A percentile compares a stretch with the other conserved stretches of the same genome.
Conservation (phyloP, 2,329 filamentous ascomycete genomes). For the Chaetomium sp. region DNA sequence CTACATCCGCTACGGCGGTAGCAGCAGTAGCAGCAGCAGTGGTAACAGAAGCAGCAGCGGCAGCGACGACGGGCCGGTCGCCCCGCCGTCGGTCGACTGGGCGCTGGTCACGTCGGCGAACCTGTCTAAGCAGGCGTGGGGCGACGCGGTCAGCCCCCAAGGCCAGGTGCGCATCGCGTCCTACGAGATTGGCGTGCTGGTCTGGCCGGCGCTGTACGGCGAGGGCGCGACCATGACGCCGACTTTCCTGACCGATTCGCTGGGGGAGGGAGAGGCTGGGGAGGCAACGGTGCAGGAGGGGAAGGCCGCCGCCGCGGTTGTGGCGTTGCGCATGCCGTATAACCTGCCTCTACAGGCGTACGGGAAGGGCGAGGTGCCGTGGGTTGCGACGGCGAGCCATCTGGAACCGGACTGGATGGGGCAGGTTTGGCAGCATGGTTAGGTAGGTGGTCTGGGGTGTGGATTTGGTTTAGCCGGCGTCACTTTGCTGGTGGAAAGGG, state of each 20-base stretch:
- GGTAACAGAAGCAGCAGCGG: no score
- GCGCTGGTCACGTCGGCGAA: conserved; percentile 90
- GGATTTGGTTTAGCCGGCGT: neutral
- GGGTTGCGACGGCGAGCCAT: conserved; percentile 69
- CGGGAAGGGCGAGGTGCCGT: conserved; percentile 64
- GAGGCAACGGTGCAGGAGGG: conserved; percentile 26
- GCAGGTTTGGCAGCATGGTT: conserved; percentile 41
- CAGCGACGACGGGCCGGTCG: no score
- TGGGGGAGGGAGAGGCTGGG: conserved; percentile 31
- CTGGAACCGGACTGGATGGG: conserved; percentile 64
- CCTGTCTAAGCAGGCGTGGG: conserved; percentile 87
- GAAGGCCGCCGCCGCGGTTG: conserved; percentile 40
- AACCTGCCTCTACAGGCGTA: conserved; percentile 73
- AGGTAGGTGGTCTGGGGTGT: neutral
- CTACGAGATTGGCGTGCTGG: conserved; percentile 80
- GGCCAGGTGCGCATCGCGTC: conserved; percentile 73
- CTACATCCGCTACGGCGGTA: conserved; percentile 67
- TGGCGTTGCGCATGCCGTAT: conserved; percentile 83
- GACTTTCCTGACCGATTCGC: conserved; percentile 63
- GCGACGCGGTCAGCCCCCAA: conserved; percentile 55
- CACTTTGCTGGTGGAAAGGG: neutral
- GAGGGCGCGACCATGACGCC: conserved; percentile 63
- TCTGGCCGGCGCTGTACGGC: conserved; percentile 70
- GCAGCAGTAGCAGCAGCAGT: conserved; percentile 32
- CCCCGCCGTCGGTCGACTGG: conserved; percentile 66